Conservation (phyloP, 805 yeast species). For the Cyberlindnera mississippiensis region DNA sequence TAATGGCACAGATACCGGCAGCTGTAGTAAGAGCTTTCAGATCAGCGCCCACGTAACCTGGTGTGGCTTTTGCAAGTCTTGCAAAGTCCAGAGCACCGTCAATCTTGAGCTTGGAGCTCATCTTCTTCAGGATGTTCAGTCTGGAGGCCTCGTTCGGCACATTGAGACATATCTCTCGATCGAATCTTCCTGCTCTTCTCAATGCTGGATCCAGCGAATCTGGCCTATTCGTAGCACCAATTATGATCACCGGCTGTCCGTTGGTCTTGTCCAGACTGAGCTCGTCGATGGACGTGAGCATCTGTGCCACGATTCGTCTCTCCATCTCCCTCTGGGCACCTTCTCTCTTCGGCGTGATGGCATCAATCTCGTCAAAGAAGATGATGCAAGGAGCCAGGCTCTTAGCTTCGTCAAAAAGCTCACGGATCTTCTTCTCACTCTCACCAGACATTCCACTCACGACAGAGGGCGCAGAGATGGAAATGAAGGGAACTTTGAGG, state of each 20-base stretch:
- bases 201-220: constrained; percentile 92
- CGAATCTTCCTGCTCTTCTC: constrained; percentile 95
- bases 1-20: constrained; percentile 92
- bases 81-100: constrained; percentile 67
- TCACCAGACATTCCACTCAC: constrained; percentile 99
- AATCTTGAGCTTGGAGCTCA: constrained; percentile 63
- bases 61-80: constrained; percentile 84
- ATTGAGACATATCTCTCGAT: constrained; percentile 86
- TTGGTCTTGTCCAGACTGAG: constrained; percentile 80
- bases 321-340: constrained; percentile 99
- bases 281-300: constrained; percentile 93
- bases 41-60: constrained; percentile 98
- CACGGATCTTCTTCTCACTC: constrained; percentile 89
- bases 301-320: constrained; percentile 91
- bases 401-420: constrained; percentile 90
- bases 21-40: constrained; percentile 90
- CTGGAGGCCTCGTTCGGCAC: constrained; percentile 92
- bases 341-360: constrained; percentile 96
- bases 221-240: constrained; percentile 97
- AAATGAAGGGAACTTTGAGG: constrained; percentile 86
- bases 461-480: constrained; percentile 90
- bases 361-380: constrained; percentile 95
- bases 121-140: constrained; percentile 66
- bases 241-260: constrained; percentile 88
- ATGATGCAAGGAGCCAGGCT: constrained; percentile 85